Evolutionary conservation across 1,284 basidiomycete genomes (phyloP).

Genomic region (Leccinum pallidistipes): DNA sequence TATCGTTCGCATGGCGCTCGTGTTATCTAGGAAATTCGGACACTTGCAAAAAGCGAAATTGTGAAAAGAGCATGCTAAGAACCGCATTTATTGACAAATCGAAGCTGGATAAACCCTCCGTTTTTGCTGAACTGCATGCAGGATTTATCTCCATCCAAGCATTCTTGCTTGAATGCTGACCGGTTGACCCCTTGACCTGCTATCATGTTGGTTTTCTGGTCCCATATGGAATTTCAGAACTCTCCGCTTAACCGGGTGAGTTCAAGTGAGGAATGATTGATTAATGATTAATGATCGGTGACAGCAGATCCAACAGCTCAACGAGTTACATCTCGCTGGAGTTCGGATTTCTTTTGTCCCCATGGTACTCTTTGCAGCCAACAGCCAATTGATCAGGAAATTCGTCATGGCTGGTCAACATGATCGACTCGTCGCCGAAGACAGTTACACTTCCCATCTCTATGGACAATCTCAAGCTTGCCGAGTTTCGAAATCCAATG

Average conservation of each 20-base stretch:
- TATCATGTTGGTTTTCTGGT: background rate
- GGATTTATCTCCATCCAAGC: slow-evolving; percentile 34
- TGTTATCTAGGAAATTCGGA: slow-evolving; percentile 44
- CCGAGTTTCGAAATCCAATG: slow-evolving; percentile 10
- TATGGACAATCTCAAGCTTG: slow-evolving; percentile 20
- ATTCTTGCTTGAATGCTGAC: slow-evolving; percentile 28
- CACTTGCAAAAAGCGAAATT: slow-evolving; percentile 48
- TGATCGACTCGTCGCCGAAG: background rate
- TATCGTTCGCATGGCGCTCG: slow-evolving; percentile 59
- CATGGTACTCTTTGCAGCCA: too few relatives aligned
- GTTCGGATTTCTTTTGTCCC: too few relatives aligned
- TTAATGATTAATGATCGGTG: too few relatives aligned
- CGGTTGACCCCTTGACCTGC: slow-evolving; percentile 4
- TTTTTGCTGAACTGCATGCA: slow-evolving; percentile 38
- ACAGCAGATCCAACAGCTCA: too few relatives aligned
- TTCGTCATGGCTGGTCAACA: too few relatives aligned
- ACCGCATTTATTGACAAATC: slow-evolving; percentile 41
- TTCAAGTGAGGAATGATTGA: too few relatives aligned
- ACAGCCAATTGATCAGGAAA: too few relatives aligned
- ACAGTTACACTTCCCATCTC: background rate
- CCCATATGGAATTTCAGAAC: too few relatives aligned
- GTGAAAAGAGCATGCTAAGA: slow-evolving; percentile 57
- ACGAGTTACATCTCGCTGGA: too few relatives aligned
- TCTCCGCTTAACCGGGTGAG: too few relatives aligned
- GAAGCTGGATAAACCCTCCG: slow-evolving; percentile 31